A percentile compares a stretch with the other conserved stretches of the same genome.
phyloP scores from a whole-genome alignment of 2,329 filamentous ascomycete genomes.

The Apiospora sp. region DNA sequence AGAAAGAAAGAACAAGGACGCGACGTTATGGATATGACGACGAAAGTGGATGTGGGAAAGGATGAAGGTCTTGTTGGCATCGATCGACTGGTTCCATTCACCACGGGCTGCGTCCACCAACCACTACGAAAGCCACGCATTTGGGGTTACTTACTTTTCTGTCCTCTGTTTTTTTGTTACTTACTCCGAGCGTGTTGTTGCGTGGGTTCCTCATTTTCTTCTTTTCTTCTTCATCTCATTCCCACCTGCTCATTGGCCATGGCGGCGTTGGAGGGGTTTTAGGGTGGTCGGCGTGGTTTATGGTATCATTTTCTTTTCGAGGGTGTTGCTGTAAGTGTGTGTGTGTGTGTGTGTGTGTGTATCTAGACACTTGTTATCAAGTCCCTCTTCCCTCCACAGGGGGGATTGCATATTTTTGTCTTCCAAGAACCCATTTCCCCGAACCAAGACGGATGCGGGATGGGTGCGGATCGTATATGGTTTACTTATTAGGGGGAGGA shows the following conservation, averaged over 20 bases:
- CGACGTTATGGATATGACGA: constrained; percentile 18
- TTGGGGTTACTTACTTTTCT: constrained; percentile 3
- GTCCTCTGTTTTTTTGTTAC: not conserved
- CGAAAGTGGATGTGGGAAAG: not conserved
- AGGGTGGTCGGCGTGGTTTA: not conserved
- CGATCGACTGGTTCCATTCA: constrained; percentile 17
- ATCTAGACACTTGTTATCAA: not conserved
- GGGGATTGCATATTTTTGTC: not conserved
- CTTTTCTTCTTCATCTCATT: not conserved
- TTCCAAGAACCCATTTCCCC: not conserved
- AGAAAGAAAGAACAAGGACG: not conserved
- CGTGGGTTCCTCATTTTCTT: not conserved
- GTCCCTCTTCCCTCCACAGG: not conserved
- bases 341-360: not conserved
- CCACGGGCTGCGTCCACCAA: not conserved
- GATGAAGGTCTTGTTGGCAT: constrained; percentile 8
- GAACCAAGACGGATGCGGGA: not conserved
- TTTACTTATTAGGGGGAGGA: not conserved
- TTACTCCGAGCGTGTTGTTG: constrained; percentile 7
- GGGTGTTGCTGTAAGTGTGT: too few relatives aligned
- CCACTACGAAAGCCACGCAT: constrained; percentile 6
- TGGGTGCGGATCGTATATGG: constrained; percentile 1
- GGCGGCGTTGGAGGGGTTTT: constrained; percentile 10
- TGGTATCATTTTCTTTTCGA: not conserved
- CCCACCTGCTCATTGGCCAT: not conserved